Evolutionary conservation across 2,329 filamentous ascomycete species (phyloP), one percentile per base, ranked within the genome.

Genomic region (Waltergamsia citrina): DNA sequence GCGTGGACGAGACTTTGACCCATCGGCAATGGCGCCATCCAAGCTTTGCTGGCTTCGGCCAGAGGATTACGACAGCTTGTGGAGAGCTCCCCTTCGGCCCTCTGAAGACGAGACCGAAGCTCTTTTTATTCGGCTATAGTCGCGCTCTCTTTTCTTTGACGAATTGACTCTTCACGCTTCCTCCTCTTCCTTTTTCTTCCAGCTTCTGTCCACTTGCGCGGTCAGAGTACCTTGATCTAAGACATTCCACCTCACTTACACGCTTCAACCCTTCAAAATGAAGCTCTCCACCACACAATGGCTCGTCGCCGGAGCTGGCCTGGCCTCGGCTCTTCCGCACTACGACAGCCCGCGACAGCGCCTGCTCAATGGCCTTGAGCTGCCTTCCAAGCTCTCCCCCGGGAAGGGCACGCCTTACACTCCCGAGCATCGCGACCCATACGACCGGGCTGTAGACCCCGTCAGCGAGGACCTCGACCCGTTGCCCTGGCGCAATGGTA

Each of bases 391-490:
- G 40, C 68, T 62, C 39, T 51, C 50, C 34, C 59, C 55, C 37
- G 45, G 42, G 36, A 53, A 51, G 37, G 41, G 48, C 25, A 53
- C 58, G 10, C 78, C 78, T 1, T 84, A 80, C 47, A 74, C 64
- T 9, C 76, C 75, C 0, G 71, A 60, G 7, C 60, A 73, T 47
- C 63, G 60, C 32, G 78, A 84, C 43, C 74, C 74, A 1, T 69
- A 74, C 40, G 79, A 84, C 51, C 59, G 60, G 37, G 71, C 76
- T 28, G 56, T 82, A 26, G 79, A 85, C 50, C 54, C 75, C 5
- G 50, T 78, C 28, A 71, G 68, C 10, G 61, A 76, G 3, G 59
- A 67, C 9, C 59, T 81, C n/a, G 69, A 81, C 42, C 80, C 81
- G 18, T 56, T 78, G 35, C 81, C 81, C 1, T 78, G 63, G 51